Conservation (phyloP, 2,329 filamentous ascomycete genomes). For the Tolypocladium nubicola region DNA sequence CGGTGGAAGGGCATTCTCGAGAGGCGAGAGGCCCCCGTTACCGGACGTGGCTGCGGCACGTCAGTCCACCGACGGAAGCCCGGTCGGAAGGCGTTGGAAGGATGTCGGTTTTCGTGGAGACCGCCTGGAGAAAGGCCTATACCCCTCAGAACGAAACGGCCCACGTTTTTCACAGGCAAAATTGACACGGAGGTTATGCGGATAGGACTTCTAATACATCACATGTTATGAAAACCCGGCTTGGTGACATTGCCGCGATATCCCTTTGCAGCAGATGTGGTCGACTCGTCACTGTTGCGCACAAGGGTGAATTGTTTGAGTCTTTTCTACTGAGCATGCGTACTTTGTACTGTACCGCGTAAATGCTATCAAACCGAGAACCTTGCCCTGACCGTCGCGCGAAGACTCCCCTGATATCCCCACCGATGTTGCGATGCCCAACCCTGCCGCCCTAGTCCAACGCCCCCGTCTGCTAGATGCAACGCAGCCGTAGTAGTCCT, state of each 20-base stretch:
- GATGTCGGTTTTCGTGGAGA: constrained; percentile 24
- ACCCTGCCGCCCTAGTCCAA: neutral
- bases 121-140: constrained; percentile 28
- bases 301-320: neutral
- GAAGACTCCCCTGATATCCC: neutral
- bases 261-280: neutral
- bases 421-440: neutral
- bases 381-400: neutral
- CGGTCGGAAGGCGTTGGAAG: constrained; percentile 29
- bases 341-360: neutral
- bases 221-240: neutral
- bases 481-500: neutral
- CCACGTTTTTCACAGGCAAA: constrained; percentile 19
- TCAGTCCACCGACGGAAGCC: constrained; percentile 9
- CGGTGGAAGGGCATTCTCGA: constrained; percentile 11
- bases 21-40: constrained; percentile 1
- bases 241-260: neutral
- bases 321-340: neutral
- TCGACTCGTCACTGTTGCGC: neutral
- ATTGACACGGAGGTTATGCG: constrained; percentile 22
- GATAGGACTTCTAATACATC: constrained; percentile 24
- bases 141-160: constrained; percentile 24
- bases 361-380: neutral
- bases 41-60: constrained; percentile 2
- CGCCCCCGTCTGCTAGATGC: neutral